A percentile compares a stretch with the other conserved stretches of the same genome.
phyloP scores from a whole-genome alignment of 768 basidiomycete genomes.

The Chlorophyllum brunneum region DNA sequence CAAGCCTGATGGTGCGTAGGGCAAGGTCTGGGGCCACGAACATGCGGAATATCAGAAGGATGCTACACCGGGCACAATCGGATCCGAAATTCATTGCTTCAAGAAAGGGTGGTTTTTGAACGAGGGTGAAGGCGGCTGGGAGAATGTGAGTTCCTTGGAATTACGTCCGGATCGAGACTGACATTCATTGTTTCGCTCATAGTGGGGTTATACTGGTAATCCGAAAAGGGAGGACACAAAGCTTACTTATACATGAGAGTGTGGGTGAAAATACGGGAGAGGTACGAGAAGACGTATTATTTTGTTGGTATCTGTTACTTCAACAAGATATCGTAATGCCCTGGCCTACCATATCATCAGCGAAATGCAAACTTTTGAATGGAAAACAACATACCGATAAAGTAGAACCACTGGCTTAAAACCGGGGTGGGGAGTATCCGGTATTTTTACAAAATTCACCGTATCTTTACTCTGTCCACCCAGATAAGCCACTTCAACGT shows the following conservation, averaged over 20 bases:
- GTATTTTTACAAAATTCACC: slow-evolving; percentile 68
- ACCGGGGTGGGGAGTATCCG: slow-evolving; percentile 40
- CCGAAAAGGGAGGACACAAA: neutral
- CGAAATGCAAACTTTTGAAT: neutral
- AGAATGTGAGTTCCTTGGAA: slow-evolving; percentile 17
- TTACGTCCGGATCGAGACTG: neutral
- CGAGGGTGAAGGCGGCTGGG: slow-evolving; percentile 21
- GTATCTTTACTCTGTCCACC: slow-evolving; percentile 55
- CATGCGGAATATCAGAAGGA: slow-evolving; percentile 1
- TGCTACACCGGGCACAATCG: neutral
- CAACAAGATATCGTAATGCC: slow-evolving; percentile 80
- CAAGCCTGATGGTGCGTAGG: slow-evolving; percentile 9
- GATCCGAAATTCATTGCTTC: slow-evolving; percentile 23
- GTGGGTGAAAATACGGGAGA: no score
- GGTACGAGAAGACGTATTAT: neutral
- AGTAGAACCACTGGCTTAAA: slow-evolving; percentile 60
- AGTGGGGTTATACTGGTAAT: slow-evolving; percentile 17
- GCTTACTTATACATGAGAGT: neutral
- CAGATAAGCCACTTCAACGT: slow-evolving; percentile 76
- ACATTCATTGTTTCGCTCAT: neutral
- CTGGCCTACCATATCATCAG: slow-evolving; percentile 49
- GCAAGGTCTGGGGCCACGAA: slow-evolving; percentile 12
- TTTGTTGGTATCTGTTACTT: slow-evolving; percentile 5
- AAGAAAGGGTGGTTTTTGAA: slow-evolving; percentile 17
- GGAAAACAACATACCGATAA: slow-evolving; percentile 51